Conservation (phyloP, 2,329 filamentous ascomycete species). For the Pestalotiopsis sp. region DNA sequence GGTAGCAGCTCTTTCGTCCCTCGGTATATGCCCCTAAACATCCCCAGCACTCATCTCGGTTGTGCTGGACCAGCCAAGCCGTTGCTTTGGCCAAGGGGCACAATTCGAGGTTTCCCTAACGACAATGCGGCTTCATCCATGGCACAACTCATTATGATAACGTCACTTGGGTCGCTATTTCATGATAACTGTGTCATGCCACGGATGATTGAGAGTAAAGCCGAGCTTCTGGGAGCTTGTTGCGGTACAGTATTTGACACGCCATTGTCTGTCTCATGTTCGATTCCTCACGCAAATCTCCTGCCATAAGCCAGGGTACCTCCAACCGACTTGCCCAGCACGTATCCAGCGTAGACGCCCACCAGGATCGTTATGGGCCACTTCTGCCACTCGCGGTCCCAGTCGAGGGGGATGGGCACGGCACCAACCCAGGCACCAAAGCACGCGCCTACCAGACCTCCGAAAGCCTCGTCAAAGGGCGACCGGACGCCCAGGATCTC, state of each 20-base stretch:
- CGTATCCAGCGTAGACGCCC: conserved; percentile 80
- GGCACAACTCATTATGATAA: background rate
- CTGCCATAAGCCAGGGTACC: conserved; percentile 52
- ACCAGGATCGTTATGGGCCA: conserved; percentile 92
- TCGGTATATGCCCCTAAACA: background rate
- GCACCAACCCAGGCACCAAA: conserved; percentile 92
- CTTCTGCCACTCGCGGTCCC: conserved; percentile 99
- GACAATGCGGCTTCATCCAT: background rate
- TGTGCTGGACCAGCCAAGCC: background rate
- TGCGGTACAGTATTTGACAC: background rate
- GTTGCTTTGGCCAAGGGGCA: background rate
- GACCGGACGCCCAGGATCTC: conserved; percentile 66
- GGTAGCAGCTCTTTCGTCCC: background rate
- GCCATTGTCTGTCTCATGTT: background rate
- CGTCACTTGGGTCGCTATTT: background rate
- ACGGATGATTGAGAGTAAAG: background rate
- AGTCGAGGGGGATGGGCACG: conserved; percentile 93
- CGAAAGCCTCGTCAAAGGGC: conserved; percentile 84
- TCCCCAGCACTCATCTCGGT: background rate
- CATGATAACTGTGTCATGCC: background rate
- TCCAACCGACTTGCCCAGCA: conserved; percentile 67
- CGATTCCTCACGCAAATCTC: conserved; percentile 33
- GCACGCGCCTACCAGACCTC: conserved; percentile 75
- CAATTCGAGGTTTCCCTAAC: background rate
- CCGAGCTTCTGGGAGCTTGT: background rate